Evolutionary conservation across 148 eudicot species (phyloP), one percentile per base, ranked within the genome.

Genomic region (Rhododendron kiyosumense): DNA sequence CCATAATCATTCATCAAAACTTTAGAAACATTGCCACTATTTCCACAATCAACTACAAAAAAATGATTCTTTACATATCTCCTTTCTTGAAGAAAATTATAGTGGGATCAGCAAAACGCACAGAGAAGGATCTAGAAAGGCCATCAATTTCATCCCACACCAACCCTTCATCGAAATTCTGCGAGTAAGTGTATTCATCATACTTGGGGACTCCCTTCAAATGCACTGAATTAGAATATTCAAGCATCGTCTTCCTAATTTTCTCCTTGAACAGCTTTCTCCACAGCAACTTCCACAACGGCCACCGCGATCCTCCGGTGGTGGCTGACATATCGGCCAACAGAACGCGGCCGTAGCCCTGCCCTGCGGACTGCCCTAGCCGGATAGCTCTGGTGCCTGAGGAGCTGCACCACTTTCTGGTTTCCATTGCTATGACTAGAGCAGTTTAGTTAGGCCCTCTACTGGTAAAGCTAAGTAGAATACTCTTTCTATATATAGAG

Each of bases 161-260:
- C 52, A 51, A 85, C 48, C 94, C 94, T 43, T 89, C 83, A 87
- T 92, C 94, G 49, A 92, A 92, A 84, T 92, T 92, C 87, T 86
- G 92, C 0, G 93, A 89, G 65, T 92, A 92, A 26, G 90, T 87
- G 79, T 86, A 49, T 30, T 91, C 84, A 85, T 92, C 94, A 74
- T 92, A 92, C 15, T 30, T 32, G 26, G 88, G 90, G 77, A 79
- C 74, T 52, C 87, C 84, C 28, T 71, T 71, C 8, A 32, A 46
- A 7, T 75, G 84, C 0, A 57, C 59, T 57, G 88, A 57, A 71
- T 30, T 13, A 13, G 41, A 14, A 57, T 28, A 76, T 18, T 88
- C 89, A 83, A 85, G 83, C 83, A 88, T 83, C 82, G 88, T 81
- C 83, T 87, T 83, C 84, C 77, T 90, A 38, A 89, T 89, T 63